These are phyloP conservation scores for Exophiala oligosperma DNA, from an alignment of 2,329 filamentous ascomycete species.

Conservation along the genomic window DNA sequence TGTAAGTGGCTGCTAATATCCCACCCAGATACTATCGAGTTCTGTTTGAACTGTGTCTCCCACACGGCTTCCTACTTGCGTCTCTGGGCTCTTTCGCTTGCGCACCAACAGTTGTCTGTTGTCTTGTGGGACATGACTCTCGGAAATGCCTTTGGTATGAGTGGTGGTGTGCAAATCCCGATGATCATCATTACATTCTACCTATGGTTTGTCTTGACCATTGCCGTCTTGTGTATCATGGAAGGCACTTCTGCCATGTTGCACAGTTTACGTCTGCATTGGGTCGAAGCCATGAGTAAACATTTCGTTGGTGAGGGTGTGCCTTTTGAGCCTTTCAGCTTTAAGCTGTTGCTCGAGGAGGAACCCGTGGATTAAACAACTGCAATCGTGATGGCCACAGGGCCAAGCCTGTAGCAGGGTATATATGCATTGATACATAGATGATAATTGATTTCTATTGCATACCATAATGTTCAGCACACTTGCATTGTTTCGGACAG, in stretches of 20 bases:
- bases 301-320: slow-evolving; percentile 90
- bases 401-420: not conserved
- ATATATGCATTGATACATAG: not conserved
- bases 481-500: not conserved
- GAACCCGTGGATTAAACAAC: slow-evolving; percentile 53
- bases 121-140: slow-evolving; percentile 98
- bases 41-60: slow-evolving; percentile 98
- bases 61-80: slow-evolving; percentile 98
- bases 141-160: slow-evolving; percentile 67
- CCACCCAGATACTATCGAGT: slow-evolving; percentile 58
- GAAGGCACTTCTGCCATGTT: slow-evolving; percentile 96
- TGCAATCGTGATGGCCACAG: not conserved
- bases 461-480: no score
- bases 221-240: slow-evolving; percentile 85
- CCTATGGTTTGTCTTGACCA: slow-evolving; percentile 84
- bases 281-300: slow-evolving; percentile 98
- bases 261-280: slow-evolving; percentile 86
- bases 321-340: slow-evolving; percentile 86
- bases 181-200: slow-evolving; percentile 81
- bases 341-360: slow-evolving; percentile 80
- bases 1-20: slow-evolving; percentile 28
- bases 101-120: slow-evolving; percentile 94
- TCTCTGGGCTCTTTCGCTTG: slow-evolving; percentile 95
- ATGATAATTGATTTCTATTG: not conserved
- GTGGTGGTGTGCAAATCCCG: slow-evolving; percentile 69